phyloP scores from a whole-genome alignment of 2,329 filamentous ascomycete genomes.

The Aotearoamyces nothofagi region DNA sequence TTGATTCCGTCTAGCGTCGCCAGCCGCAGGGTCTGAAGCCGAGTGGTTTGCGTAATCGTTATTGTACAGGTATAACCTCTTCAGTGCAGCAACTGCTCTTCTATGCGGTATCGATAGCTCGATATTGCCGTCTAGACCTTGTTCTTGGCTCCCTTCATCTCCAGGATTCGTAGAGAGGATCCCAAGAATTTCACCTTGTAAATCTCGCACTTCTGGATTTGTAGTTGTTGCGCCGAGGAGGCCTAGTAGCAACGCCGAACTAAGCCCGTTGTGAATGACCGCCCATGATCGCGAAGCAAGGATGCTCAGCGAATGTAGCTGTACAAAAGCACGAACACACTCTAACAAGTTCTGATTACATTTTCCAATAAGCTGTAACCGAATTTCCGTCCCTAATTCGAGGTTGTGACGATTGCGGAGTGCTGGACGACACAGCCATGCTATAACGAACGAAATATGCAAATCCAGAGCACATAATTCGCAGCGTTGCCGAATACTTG shows the following conservation, averaged over 20 bases:
- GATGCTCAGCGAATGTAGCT: slow-evolving; percentile 47
- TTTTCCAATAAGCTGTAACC: slow-evolving; percentile 27
- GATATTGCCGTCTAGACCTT: slow-evolving; percentile 36
- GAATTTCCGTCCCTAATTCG: slow-evolving; percentile 27
- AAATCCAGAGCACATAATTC: slow-evolving; percentile 45
- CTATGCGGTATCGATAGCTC: slow-evolving; percentile 44
- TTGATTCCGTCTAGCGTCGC: slow-evolving; percentile 30
- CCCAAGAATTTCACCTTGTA: slow-evolving; percentile 45
- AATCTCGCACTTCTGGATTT: slow-evolving; percentile 41
- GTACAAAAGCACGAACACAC: slow-evolving; percentile 47
- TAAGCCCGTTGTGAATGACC: slow-evolving; percentile 48
- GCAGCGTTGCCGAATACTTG: slow-evolving; percentile 41
- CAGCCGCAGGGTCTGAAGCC: slow-evolving; percentile 32
- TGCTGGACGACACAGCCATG: slow-evolving; percentile 44
- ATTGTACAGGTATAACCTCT: slow-evolving; percentile 48
- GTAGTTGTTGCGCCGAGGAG: slow-evolving; percentile 43
- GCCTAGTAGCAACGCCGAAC: slow-evolving; percentile 43
- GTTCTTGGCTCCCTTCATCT: not conserved
- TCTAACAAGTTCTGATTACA: slow-evolving; percentile 45
- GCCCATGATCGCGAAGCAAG: slow-evolving; percentile 50
- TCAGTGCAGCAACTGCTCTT: slow-evolving; percentile 39
- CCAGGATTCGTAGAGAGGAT: slow-evolving; percentile 26
- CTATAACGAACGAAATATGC: slow-evolving; percentile 45
- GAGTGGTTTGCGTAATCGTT: slow-evolving; percentile 24
- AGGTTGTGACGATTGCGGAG: slow-evolving; percentile 26